Base-by-base conservation (phyloP, 2,329 filamentous ascomycete genomes). In the Trichoderma atroviride region DNA sequence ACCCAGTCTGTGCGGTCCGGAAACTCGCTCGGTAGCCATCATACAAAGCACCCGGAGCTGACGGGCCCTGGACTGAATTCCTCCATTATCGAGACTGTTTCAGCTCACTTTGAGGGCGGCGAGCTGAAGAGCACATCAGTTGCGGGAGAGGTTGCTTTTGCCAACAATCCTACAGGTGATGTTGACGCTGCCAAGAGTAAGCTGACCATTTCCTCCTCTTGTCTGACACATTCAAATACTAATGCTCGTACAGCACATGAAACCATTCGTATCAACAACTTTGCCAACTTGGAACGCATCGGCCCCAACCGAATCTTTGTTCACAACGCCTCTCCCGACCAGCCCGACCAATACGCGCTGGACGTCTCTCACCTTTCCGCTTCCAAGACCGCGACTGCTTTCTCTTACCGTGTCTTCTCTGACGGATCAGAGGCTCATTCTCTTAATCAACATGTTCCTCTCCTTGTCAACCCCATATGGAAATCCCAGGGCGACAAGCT, bases 281-380 rank as follows among this genome's bases (percentile, higher is more conserved):
- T 97, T 77, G 82, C 90, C 11, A 86, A 87, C n/a, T 86, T 99
- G 6, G 96, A 98, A 75, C 94, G 93, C 75, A 94, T 99, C 69
- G 94, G 94, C 0, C 94, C 94, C 1, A 99, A 99, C 78, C 93
- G 93, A 55, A 92, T 94, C 69, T 97, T 98, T 80, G 89, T 98
- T 63, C 88, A 90, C 37, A 91, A 93, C 73, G 84, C 87, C 5
- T 80, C 83, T 0, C 76, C 84, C 1, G 88, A 91, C 11, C 89
- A 87, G 69, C 86, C 91, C 4, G 94, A 96, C 70, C 91, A 95
- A 76, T 99, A 96, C 80, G 87, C 84, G 0, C 83, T 99, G 37
- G 88, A 94, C 71, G 81, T 96, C 7, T 85, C 89, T 16, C 89
- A 90, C 76, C 87, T 97, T 71, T 67, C 89, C 74, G 16, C 40